Percentiles rank a stretch among this genome's conserved stretches.
phyloP scores from a whole-genome alignment of 257 asterid genomes.

The Rehmannia glutinosa region DNA sequence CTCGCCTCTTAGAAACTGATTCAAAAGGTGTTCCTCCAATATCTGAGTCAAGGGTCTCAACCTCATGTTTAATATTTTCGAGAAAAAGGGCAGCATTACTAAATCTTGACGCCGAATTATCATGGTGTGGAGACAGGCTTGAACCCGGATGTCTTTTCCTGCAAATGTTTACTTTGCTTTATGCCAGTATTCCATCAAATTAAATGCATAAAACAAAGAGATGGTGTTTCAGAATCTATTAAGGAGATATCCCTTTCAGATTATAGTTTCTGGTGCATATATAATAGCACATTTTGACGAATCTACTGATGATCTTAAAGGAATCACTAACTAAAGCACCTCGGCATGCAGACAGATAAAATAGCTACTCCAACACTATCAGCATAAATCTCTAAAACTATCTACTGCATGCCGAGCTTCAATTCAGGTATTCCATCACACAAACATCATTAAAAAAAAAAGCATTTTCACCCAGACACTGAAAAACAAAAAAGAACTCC shows the following conservation, averaged over 20 bases:
- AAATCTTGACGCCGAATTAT: conserved; percentile 58
- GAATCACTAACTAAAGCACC: not conserved
- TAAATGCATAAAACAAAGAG: not conserved
- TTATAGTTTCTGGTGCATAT: no score
- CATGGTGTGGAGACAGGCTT: conserved; percentile 64
- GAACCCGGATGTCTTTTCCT: conserved; percentile 71
- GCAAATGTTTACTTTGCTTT: conserved; percentile 22
- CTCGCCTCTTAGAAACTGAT: conserved; percentile 51
- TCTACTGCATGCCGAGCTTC: not conserved
- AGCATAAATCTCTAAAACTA: not conserved
- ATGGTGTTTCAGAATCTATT: not conserved
- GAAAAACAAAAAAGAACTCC: not conserved
- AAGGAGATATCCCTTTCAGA: not conserved
- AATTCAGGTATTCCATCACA: not conserved
- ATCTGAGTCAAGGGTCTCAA: conserved; percentile 51
- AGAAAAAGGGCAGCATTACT: conserved; percentile 83
- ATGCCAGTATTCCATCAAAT: conserved; percentile 4
- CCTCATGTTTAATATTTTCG: conserved; percentile 79
- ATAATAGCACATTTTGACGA: not conserved
- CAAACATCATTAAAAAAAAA: not conserved
- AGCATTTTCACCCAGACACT: not conserved
- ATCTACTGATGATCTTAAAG: not conserved
- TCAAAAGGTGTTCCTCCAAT: conserved; percentile 42
- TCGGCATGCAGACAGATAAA: not conserved
- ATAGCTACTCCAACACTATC: not conserved